Conservation (phyloP, 257 asterid species). For the Solanum virginianum region DNA sequence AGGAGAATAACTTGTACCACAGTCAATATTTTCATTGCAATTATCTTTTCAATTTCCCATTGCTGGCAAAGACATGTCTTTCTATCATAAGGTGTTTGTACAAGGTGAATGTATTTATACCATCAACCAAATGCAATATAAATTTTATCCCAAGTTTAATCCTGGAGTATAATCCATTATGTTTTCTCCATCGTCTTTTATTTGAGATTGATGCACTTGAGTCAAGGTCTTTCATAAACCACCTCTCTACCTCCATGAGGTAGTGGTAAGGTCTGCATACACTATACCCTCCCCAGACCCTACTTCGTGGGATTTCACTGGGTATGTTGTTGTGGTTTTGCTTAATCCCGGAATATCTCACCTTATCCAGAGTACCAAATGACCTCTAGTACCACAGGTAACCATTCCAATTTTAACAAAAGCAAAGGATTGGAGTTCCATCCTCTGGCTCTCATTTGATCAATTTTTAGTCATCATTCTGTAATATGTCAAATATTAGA, state of each 20-base stretch:
- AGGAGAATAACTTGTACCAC: not conserved
- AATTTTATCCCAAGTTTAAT: not conserved
- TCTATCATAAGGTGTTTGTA: not conserved
- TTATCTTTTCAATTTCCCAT: not conserved
- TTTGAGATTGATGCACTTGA: no score
- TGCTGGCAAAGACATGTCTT: not conserved
- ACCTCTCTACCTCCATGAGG: no score
- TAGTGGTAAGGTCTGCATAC: no score
- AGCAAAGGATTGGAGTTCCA: not conserved
- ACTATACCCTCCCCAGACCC: no score
- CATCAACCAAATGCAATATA: no score
- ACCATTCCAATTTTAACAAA: not conserved
- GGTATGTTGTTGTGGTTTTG: no score
- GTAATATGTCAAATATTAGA: not conserved
- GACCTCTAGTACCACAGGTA: not conserved
- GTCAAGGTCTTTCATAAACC: no score
- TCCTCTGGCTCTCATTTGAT: not conserved
- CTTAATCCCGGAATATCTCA: not conserved
- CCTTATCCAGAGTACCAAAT: not conserved
- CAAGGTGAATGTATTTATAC: not conserved
- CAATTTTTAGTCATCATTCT: not conserved
- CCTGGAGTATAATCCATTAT: not conserved
- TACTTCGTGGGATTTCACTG: no score
- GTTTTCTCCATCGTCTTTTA: no score
- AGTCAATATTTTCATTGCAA: not conserved